Evolutionary conservation across 164 flowering plant genomes (phyloP), one percentile per base, ranked within the genome.

Genomic region (Protea cynaroides): DNA sequence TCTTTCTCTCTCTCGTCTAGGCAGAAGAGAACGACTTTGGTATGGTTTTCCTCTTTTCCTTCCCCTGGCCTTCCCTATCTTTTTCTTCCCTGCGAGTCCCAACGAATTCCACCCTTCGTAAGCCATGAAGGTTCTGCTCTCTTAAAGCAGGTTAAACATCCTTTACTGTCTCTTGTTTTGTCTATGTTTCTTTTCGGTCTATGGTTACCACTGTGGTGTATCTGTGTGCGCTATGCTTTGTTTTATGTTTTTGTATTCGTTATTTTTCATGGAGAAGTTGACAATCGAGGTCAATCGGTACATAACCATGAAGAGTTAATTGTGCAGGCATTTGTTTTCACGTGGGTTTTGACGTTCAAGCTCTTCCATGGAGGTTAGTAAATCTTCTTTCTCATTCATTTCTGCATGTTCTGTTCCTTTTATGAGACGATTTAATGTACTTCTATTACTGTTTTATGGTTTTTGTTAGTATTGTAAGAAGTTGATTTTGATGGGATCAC

Each of bases 261-360:
- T 36, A 15, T 29, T 57, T 57, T 25, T 57, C 21, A 7, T 29
- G 3, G 10, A 25, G 14, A 25, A 14, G 60, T 25, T 57, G 40
- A 18, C 60, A 57, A 17, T 65, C 59, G 61, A 53, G 68, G 65
- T 51, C 38, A 65, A 69, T 63, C 65, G 56, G 9, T 22, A 56
- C 65, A 38, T 59, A 67, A 66, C 69, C 50, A 54, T 58, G 76
- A 69, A 56, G 51, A 63, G 71, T 71, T 65, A 55, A 66, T 74
- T 66, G 25, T 44, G 23, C 64, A 57, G 65, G 71, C 63, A 8
- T 51, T n/a, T 19, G 51, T 17, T 74, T 62, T 66, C 68, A 70
- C 67, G 73, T 70, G 63, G 61, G 58, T 58, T 58, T 67, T 55
- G 21, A 63, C 62, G 60, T 58, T 61, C 34, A 54, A 67, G 66